Percentiles rank a stretch among this genome's conserved stretches.
These are phyloP conservation scores for Pyrenochaeta sp. DNA, from an alignment of 2,329 filamentous ascomycete species.

Conservation along the genomic window DNA sequence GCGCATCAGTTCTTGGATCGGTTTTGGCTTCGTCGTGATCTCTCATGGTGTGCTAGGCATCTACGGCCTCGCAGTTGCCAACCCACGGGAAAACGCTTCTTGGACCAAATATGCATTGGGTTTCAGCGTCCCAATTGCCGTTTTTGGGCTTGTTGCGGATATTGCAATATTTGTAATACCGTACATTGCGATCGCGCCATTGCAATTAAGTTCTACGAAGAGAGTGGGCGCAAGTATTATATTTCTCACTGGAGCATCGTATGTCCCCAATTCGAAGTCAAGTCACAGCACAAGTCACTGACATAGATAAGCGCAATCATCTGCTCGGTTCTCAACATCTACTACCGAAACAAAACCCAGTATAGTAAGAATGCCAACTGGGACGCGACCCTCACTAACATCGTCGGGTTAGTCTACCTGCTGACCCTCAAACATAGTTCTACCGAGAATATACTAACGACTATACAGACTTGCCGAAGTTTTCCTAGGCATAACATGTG, in stretches of 20 bases:
- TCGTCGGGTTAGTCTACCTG: constrained; percentile 8
- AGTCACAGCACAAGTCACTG: no score
- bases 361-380: constrained; percentile 4
- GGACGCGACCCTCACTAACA: constrained; percentile 6
- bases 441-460: not conserved
- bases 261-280: not conserved
- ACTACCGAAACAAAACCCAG: constrained; percentile 5
- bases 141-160: constrained; percentile 4
- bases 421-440: no score
- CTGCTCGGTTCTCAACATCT: constrained; percentile 10
- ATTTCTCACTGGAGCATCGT: constrained; percentile 15
- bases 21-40: constrained; percentile 1
- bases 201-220: constrained; percentile 5
- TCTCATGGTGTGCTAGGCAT: constrained; percentile 1
- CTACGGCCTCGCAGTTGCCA: not conserved
- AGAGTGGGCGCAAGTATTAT: constrained; percentile 10
- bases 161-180: constrained; percentile 7
- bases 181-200: constrained; percentile 3
- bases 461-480: constrained; percentile 12
- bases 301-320: constrained; percentile 9
- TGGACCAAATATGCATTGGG: not conserved
- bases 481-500: constrained; percentile 16
- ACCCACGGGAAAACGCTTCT: not conserved
- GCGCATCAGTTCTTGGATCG: constrained; percentile 4
- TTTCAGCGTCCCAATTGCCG: not conserved